Evolutionary conservation across 352 stramenopile genomes (phyloP).

Genomic region (Plasmopara muralis): DNA sequence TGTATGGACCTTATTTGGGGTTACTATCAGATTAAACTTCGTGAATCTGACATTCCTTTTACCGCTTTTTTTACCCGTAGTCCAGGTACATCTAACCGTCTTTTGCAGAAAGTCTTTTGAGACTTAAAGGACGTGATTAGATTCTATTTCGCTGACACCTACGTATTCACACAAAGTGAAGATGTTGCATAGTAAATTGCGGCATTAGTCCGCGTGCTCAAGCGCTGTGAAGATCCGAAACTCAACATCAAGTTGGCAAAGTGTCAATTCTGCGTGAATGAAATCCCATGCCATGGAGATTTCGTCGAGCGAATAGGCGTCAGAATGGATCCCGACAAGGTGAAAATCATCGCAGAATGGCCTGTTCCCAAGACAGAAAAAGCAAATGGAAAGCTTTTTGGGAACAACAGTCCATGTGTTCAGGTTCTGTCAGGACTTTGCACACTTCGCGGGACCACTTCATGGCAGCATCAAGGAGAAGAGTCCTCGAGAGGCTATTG

Average conservation of each 20-base stretch:
- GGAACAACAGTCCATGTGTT: neutral
- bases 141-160: constrained; percentile 9
- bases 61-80: too few relatives aligned
- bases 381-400: neutral
- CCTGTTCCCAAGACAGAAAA: too few relatives aligned
- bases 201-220: constrained; percentile 2
- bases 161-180: neutral
- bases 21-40: too few relatives aligned
- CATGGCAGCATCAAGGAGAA: constrained; percentile 4
- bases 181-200: constrained; percentile 3
- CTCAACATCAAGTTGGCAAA: constrained; percentile 8
- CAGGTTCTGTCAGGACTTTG: constrained; percentile 2
- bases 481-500: neutral
- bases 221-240: constrained; percentile 3
- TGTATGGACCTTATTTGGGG: too few relatives aligned
- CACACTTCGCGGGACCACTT: constrained; percentile 1
- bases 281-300: constrained; percentile 2
- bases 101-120: neutral
- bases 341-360: constrained; percentile 7
- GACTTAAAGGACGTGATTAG: constrained; percentile 2
- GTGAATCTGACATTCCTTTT: too few relatives aligned
- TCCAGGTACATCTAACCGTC: neutral
- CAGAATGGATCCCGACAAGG: constrained; percentile 5
- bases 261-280: constrained; percentile 1
- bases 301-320: constrained; percentile 1